A percentile compares a stretch with the other conserved stretches of the same genome.
phyloP scores from a whole-genome alignment of 306 rosid genomes.

The Cicer judaicum region DNA sequence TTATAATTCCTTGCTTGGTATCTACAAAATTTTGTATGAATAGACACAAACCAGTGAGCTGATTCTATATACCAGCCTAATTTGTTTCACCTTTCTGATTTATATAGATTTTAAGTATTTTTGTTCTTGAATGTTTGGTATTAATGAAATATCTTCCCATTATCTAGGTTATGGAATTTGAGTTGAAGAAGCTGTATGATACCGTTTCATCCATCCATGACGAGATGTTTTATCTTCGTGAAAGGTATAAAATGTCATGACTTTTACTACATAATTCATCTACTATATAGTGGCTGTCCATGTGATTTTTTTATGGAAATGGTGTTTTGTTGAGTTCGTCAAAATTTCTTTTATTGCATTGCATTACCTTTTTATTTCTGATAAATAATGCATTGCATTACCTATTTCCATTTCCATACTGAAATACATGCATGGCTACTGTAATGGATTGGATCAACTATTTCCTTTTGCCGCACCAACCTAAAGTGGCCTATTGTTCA shows the following conservation, averaged over 20 bases:
- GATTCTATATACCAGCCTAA: neutral
- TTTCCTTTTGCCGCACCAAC: conserved; percentile 1
- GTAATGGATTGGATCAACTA: conserved; percentile 21
- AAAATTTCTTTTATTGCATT: neutral
- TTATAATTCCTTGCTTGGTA: conserved; percentile 9
- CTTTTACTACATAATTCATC: conserved; percentile 27
- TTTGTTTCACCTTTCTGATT: conserved; percentile 27
- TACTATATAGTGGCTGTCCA: conserved; percentile 1
- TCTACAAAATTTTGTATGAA: conserved; percentile 33
- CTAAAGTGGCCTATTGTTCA: neutral
- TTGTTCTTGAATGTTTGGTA: conserved; percentile 27
- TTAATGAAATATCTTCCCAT: conserved; percentile 36
- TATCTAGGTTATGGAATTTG: conserved; percentile 81
- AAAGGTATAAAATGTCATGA: conserved; percentile 60
- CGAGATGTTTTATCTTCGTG: conserved; percentile 97
- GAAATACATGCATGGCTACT: neutral
- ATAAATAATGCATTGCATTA: neutral
- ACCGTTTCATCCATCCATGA: conserved; percentile 78
- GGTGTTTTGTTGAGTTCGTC: conserved; percentile 11
- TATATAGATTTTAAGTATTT: neutral
- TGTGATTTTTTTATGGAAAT: conserved; percentile 28
- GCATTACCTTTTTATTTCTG: neutral
- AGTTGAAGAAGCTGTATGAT: conserved; percentile 76
- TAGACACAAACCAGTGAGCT: neutral
- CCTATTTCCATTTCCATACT: neutral